phyloP scores from a whole-genome alignment of 2,329 filamentous ascomycete genomes.

The Aureobasidium sp. region DNA sequence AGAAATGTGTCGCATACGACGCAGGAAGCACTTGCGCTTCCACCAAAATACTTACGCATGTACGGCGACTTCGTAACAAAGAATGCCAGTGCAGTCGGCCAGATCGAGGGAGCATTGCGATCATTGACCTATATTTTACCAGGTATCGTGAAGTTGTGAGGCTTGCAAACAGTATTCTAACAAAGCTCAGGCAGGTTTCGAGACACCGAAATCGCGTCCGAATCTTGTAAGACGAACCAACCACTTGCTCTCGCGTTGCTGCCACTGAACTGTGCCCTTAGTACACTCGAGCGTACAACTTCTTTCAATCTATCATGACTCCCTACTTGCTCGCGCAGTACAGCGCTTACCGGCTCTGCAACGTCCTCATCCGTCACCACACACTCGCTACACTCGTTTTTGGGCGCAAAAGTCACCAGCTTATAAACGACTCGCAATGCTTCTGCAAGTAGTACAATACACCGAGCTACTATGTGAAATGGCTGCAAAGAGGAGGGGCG shows the following conservation, averaged over 20 bases:
- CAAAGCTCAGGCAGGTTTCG: conserved; percentile 60
- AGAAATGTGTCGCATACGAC: conserved; percentile 18
- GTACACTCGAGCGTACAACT: conserved; percentile 84
- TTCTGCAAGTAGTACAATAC: conserved; percentile 86
- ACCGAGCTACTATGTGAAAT: conserved; percentile 97
- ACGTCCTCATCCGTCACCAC: conserved; percentile 43
- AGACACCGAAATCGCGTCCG: conserved; percentile 90
- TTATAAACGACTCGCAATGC: conserved; percentile 73
- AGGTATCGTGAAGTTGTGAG: conserved; percentile 42
- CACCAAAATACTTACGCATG: conserved; percentile 39
- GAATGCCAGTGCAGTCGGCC: conserved; percentile 86
- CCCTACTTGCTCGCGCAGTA: conserved; percentile 63
- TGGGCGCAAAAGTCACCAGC: conserved; percentile 56
- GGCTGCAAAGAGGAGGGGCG: conserved; percentile 79
- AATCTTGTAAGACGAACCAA: conserved; percentile 53
- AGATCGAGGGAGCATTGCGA: conserved; percentile 87
- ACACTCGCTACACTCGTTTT: conserved; percentile 58
- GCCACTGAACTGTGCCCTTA: conserved; percentile 28
- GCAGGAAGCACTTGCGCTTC: conserved; percentile 20
- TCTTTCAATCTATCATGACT: conserved; percentile 87
- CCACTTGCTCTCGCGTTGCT: not conserved
- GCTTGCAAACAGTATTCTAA: conserved; percentile 20
- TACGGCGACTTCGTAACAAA: conserved; percentile 91
- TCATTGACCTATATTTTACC: conserved; percentile 95
- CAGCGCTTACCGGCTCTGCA: conserved; percentile 49